Evolutionary conservation across 2,329 filamentous ascomycete species (phyloP), one percentile per base, ranked within the genome.

Genomic region (Paracamarosporium sp.): DNA sequence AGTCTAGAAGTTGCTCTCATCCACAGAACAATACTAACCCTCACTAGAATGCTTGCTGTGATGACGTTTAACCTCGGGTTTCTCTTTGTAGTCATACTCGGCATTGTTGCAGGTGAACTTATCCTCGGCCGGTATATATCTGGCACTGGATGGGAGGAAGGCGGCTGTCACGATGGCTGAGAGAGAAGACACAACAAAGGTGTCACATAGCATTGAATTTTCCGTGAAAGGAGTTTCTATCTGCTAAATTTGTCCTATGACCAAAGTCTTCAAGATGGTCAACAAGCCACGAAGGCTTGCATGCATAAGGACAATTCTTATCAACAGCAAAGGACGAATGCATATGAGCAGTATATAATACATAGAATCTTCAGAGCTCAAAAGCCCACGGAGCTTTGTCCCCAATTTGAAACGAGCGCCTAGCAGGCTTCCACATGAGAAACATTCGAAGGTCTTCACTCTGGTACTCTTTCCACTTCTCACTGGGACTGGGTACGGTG

Each of bases 391-490:
- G n/a, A n/a, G n/a, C n/a, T n/a, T n/a, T n/a, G n/a, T n/a, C n/a
- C n/a, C n/a, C n/a, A n/a, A n/a, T n/a, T n/a, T n/a, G n/a, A n/a
- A n/a, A n/a, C n/a, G n/a, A n/a, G n/a, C n/a, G n/a, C n/a, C n/a
- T n/a, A n/a, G n/a, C 12, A 31, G 41, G 41, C n/a, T 15, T 44
- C 41, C 41, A 44, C 53, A 55, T 55, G 15, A 55, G 20, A 41
- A 55, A 55, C 11, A 44, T 24, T 20, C 44, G 41, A n/a, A 56
- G 40, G 24, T 56, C 46, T 24, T 56, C 54, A 36, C 15, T 40
- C 20, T 56, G 46, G 35, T 47, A 56, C 30, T 51, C 20, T 20
- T 45, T 56, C 54, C 47, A 56, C n/a, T 36, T 56, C 17, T 56
- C 47, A 40, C 46, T 52, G 11, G 54, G 36, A 24, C 38, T 24